Evolutionary conservation across 441 rosid species (phyloP), one percentile per base, ranked within the genome.

Genomic region (Aquilaria agallochum): DNA sequence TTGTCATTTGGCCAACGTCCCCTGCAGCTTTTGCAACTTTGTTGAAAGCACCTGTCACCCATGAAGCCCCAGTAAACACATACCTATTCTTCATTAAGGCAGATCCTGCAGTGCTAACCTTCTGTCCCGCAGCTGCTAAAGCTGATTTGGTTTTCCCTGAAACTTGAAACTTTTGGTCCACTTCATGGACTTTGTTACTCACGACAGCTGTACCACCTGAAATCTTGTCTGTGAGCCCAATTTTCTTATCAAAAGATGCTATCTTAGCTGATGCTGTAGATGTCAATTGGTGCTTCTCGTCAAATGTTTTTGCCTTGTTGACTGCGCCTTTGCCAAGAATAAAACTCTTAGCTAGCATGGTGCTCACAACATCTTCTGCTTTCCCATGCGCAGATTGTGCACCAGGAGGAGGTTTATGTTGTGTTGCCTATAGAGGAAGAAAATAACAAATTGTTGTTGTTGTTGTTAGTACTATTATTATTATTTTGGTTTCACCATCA

Each of bases 271-370:
- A 69, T 5, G 84, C 83, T 9, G 83, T 68, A 53, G 83, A 83
- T 59, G 85, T 71, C 63, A 80, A 72, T 67, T 71, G 81, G 72
- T 45, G 78, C 65, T 74, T 77, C 64, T 78, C 78, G 62, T 81
- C 87, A 10, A 83, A 69, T 20, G 84, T 70, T 87, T 81, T 95
- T 58, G 97, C 99, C 78, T 89, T 89, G 76, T 78, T 83, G 12
- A 89, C 88, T 2, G 96, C 98, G 68, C 88, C 97, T 83, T 92
- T 95, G 64, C 98, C 97, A 50, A 95, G 79, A 60, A 95, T 85
- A 74, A 74, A 92, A 51, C 99, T 97, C 80, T 81, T 95, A 14
- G 99, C 98, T 71, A 95, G 79, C 99, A 95, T 89, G 81, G 80
- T 46, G 65, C 83, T 87, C 50, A 95, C 91, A 33, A 85, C 98